phyloP scores from a whole-genome alignment of 768 basidiomycete genomes.

The Kwoniella dendrophila region DNA sequence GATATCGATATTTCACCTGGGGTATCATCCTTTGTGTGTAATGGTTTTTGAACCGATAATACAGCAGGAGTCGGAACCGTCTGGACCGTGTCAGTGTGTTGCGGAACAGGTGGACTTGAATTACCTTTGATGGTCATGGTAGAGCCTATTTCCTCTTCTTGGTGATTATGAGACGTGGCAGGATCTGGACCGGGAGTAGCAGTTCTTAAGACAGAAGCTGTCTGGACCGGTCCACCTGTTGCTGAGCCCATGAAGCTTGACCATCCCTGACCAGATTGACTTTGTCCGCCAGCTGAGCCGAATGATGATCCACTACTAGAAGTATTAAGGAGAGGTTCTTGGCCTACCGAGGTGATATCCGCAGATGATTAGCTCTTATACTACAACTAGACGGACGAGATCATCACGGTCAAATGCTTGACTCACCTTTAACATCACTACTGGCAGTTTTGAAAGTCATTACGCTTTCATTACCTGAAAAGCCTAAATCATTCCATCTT shows the following conservation, averaged over 20 bases:
- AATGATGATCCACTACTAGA: slow-evolving; percentile 20
- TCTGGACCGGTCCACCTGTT: slow-evolving; percentile 22
- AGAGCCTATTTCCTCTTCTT: slow-evolving; percentile 9
- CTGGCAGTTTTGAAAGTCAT: slow-evolving; percentile 45
- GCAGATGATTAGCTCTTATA: neutral
- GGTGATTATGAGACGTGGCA: neutral
- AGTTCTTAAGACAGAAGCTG: slow-evolving; percentile 24
- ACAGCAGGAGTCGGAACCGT: neutral
- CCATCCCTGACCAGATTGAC: slow-evolving; percentile 15
- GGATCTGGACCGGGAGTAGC: slow-evolving; percentile 19
- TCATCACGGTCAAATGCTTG: neutral
- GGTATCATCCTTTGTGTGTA: neutral
- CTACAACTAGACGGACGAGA: no score
- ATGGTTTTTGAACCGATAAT: neutral
- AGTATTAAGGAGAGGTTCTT: slow-evolving; percentile 33
- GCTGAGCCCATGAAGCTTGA: slow-evolving; percentile 9
- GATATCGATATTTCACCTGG: neutral
- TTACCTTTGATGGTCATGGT: slow-evolving; percentile 27
- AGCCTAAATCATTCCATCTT: slow-evolving; percentile 49
- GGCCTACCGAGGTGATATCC: slow-evolving; percentile 19
- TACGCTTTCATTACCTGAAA: slow-evolving; percentile 18
- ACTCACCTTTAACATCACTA: slow-evolving; percentile 49
- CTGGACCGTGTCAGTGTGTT: neutral
- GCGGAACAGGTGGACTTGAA: slow-evolving; percentile 1
- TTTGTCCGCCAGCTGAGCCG: slow-evolving; percentile 6